Evolutionary conservation across 257 asterid genomes (phyloP).

Genomic region (Fraxinus cuspidata): DNA sequence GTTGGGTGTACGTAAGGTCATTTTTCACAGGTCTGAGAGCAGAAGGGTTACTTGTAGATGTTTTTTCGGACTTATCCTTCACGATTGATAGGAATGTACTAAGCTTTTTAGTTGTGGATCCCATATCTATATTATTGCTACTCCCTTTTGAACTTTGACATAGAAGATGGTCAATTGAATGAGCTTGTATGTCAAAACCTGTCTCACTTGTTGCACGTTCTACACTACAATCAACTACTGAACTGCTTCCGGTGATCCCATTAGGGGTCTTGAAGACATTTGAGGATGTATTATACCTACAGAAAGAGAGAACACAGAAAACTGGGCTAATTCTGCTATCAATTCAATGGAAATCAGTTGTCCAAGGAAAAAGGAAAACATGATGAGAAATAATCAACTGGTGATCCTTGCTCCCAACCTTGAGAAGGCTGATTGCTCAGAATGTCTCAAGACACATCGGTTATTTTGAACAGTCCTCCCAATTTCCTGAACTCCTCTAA

Average conservation of each 20-base stretch:
- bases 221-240: slow-evolving; percentile 41
- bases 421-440: slow-evolving; percentile 84
- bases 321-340: slow-evolving; percentile 12
- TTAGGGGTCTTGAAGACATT: slow-evolving; percentile 49
- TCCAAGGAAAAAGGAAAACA: not conserved
- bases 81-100: slow-evolving; percentile 22
- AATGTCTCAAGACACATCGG: slow-evolving; percentile 55
- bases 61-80: slow-evolving; percentile 51
- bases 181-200: slow-evolving; percentile 37
- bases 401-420: slow-evolving; percentile 43
- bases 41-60: slow-evolving; percentile 45
- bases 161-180: slow-evolving; percentile 40
- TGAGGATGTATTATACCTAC: slow-evolving; percentile 71
- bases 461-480: slow-evolving; percentile 48
- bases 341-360: slow-evolving; percentile 15
- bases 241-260: slow-evolving; percentile 49
- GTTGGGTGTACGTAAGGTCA: slow-evolving; percentile 40
- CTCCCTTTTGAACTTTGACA: slow-evolving; percentile 61
- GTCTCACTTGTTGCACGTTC: slow-evolving; percentile 52
- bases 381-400: not conserved
- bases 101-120: slow-evolving; percentile 61
- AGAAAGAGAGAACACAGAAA: slow-evolving; percentile 26
- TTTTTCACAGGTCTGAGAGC: slow-evolving; percentile 52
- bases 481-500: slow-evolving; percentile 54
- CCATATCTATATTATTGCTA: slow-evolving; percentile 58